Conservation (phyloP, 2,329 filamentous ascomycete species). For the Microdochium paspali region DNA sequence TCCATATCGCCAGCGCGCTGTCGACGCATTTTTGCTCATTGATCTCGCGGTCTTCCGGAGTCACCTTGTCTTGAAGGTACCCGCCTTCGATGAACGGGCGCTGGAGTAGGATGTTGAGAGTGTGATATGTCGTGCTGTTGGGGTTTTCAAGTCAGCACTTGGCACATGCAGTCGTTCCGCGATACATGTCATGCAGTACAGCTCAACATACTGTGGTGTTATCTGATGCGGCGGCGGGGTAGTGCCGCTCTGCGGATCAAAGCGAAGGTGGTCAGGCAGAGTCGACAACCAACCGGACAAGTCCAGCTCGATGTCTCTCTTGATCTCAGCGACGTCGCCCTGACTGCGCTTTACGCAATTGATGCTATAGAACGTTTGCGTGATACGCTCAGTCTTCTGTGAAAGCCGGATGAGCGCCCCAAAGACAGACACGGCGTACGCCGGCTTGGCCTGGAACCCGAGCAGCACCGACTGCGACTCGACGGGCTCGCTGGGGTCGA, state of each 20-base stretch:
- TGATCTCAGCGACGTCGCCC: neutral
- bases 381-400: neutral
- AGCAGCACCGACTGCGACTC: neutral
- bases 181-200: no score
- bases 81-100: slow-evolving; percentile 24
- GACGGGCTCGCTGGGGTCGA: slow-evolving; percentile 8
- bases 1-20: slow-evolving; percentile 25
- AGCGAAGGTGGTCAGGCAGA: neutral
- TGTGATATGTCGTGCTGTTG: slow-evolving; percentile 27
- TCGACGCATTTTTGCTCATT: slow-evolving; percentile 16
- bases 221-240: neutral
- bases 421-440: neutral
- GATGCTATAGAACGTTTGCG: neutral
- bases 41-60: slow-evolving; percentile 22
- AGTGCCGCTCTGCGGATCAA: neutral
- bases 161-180: no score
- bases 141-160: neutral
- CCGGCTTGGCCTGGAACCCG: neutral
- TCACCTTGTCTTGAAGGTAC: slow-evolving; percentile 4
- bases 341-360: neutral
- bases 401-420: neutral
- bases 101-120: slow-evolving; percentile 32
- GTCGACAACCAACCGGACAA: neutral
- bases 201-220: neutral
- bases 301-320: neutral